Conservation (phyloP, 73 alveolate genomes). For the Stentor roeselii region DNA sequence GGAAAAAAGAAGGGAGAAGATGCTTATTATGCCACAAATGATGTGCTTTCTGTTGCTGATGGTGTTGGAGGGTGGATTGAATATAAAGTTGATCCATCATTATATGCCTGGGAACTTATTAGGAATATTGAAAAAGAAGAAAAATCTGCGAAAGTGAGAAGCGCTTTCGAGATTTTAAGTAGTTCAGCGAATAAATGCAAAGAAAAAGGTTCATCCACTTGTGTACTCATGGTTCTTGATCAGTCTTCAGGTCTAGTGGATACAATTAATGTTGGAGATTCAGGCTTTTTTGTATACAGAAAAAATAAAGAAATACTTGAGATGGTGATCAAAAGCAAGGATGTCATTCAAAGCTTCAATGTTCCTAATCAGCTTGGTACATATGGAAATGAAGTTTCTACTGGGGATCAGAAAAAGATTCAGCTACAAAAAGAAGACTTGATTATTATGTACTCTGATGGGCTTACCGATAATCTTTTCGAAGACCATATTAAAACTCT, state of each 20-base stretch:
- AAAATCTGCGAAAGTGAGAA: background rate
- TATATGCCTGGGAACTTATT: constrained; percentile 33
- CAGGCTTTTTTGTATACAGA: constrained; percentile 51
- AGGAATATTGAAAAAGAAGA: background rate
- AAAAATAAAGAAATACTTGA: background rate
- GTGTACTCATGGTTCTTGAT: constrained; percentile 41
- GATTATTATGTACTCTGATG: constrained; percentile 25
- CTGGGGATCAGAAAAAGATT: constrained; percentile 32
- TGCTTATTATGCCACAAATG: constrained; percentile 22
- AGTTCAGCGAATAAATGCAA: constrained; percentile 40
- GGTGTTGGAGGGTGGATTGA: constrained; percentile 62
- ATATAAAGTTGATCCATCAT: constrained; percentile 45
- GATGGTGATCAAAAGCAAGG: constrained; percentile 24
- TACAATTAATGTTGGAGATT: constrained; percentile 61
- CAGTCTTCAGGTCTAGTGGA: constrained; percentile 12
- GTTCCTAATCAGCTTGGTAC: constrained; percentile 67
- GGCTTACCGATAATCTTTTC: constrained; percentile 5
- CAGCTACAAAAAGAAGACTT: constrained; percentile 1
- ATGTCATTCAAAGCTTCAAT: constrained; percentile 56
- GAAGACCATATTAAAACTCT: background rate
- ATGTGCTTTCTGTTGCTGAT: constrained; percentile 49
- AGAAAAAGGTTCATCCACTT: constrained; percentile 49
- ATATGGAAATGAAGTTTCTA: constrained; percentile 58
- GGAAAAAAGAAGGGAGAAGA: constrained; percentile 40
- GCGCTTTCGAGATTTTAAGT: constrained; percentile 33